Conservation (phyloP, 768 basidiomycete genomes). For the Boletus insuetus region DNA sequence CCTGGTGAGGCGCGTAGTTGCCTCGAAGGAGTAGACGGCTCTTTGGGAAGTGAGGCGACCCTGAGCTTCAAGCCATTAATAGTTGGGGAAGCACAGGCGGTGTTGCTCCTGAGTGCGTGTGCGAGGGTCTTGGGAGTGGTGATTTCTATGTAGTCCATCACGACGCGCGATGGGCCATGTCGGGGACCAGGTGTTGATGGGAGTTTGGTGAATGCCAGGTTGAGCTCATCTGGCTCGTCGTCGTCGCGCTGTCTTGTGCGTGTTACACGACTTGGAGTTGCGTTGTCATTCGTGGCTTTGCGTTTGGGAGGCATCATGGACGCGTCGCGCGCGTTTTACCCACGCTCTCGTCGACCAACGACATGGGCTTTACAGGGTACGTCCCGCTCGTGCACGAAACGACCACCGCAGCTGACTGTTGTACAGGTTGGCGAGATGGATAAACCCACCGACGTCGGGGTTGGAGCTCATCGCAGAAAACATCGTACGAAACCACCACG, state of each 20-base stretch:
- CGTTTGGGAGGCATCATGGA: conserved; percentile 39
- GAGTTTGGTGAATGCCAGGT: conserved; percentile 13
- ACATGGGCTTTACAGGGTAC: conserved; percentile 67
- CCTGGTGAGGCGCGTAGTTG: not conserved
- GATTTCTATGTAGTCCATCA: conserved; percentile 34
- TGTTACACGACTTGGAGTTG: conserved; percentile 35
- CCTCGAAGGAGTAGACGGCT: conserved; percentile 23
- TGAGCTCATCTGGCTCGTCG: conserved; percentile 31
- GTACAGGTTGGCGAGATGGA: conserved; percentile 72
- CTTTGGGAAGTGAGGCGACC: not conserved
- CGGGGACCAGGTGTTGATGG: conserved; percentile 27
- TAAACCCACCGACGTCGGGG: conserved; percentile 75
- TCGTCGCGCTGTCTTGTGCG: conserved; percentile 19
- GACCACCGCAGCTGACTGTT: not conserved
- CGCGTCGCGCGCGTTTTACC: conserved; percentile 20
- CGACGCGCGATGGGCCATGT: conserved; percentile 16
- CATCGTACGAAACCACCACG: conserved; percentile 69
- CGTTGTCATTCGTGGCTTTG: conserved; percentile 32
- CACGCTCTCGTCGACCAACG: conserved; percentile 11
- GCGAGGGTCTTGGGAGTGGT: conserved; percentile 20
- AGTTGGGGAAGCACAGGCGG: conserved; percentile 12
- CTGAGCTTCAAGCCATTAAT: not conserved
- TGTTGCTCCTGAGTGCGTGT: conserved; percentile 1
- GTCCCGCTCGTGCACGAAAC: not conserved
- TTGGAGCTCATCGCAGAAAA: conserved; percentile 68